Evolutionary conservation across 257 asterid species (phyloP), one percentile per base, ranked within the genome.

Genomic region (Ilex aquifolium): DNA sequence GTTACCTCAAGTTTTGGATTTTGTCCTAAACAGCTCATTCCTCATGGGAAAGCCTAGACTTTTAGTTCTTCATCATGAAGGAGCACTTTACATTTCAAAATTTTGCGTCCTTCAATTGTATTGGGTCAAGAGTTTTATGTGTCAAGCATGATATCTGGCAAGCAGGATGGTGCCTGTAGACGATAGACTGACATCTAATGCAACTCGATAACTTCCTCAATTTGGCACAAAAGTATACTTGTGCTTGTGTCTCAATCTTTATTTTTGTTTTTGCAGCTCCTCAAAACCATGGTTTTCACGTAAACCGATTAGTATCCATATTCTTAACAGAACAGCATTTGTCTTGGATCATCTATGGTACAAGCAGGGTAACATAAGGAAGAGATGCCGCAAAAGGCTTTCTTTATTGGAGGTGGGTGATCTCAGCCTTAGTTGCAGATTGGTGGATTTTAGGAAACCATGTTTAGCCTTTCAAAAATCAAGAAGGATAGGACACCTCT

Each of bases 191-290:
- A 10, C 13, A 46, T 2, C 13, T 46, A 2, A 4, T 14, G n/a
- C 10, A 12, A 10, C 4, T 12, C 13, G 4, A 6, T 5, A 11
- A 2, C 4, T 46, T 10, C n/a, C n/a, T 46, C n/a, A 46, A 46
- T 5, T 12, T 46, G n/a, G 27, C 27, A 21, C 27, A 21, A 21
- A 21, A 21, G 27, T 21, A 21, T 21, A 21, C 27, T 21, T 46
- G 13, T 10, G n/a, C 13, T n/a, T 69, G 72, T 57, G 57, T 44
- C 76, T 78, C 59, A 72, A 76, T 65, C 63, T 32, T 74, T 31
- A 56, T 67, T 74, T 72, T 65, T 53, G 56, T 46, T 63, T 65
- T 73, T 78, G 86, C 95, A 88, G 98, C 73, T 80, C 84, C 62
- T 77, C 87, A 68, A 78, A 71, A 72, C 72, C 76, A 55, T 56